Percentiles rank a stretch among this genome's conserved stretches.
phyloP scores from a whole-genome alignment of 2,329 filamentous ascomycete species.

The Volutella citrinella region DNA sequence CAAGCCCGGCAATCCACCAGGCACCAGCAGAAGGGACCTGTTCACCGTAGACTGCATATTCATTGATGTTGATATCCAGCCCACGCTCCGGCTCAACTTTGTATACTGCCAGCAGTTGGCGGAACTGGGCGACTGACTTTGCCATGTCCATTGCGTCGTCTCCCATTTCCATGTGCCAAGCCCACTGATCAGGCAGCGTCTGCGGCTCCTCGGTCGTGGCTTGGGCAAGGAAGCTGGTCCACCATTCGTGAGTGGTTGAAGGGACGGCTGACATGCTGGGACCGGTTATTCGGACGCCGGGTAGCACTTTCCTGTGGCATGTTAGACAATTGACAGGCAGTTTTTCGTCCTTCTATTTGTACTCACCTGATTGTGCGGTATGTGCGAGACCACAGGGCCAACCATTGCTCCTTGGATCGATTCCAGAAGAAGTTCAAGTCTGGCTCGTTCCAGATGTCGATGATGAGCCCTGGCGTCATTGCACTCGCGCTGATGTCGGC shows the following conservation, averaged over 20 bases:
- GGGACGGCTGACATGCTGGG: constrained; percentile 10
- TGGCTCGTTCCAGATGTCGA: constrained; percentile 55
- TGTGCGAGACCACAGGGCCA: constrained; percentile 14
- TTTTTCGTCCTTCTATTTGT: no score
- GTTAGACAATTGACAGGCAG: not conserved
- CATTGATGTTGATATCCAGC: constrained; percentile 44
- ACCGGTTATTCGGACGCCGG: constrained; percentile 2
- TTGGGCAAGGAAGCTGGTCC: not conserved
- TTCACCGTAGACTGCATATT: constrained; percentile 41
- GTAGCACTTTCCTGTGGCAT: not conserved
- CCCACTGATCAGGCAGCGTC: constrained; percentile 12
- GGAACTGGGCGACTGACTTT: constrained; percentile 1
- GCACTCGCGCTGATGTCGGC: constrained; percentile 35
- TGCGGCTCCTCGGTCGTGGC: no score
- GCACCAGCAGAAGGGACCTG: constrained; percentile 39
- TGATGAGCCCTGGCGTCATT: constrained; percentile 35
- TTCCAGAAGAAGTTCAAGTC: constrained; percentile 30
- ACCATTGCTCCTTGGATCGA: constrained; percentile 13
- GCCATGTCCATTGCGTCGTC: constrained; percentile 2
- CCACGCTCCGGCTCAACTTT: constrained; percentile 13
- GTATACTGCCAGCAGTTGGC: no score
- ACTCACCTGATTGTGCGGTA: constrained; percentile 15
- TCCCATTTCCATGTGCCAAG: constrained; percentile 13
- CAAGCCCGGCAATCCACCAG: constrained; percentile 45
- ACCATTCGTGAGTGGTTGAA: constrained; percentile 6